Evolutionary conservation across 2,329 filamentous ascomycete species (phyloP).

Genomic region (Rhexocercosporidium sp.): DNA sequence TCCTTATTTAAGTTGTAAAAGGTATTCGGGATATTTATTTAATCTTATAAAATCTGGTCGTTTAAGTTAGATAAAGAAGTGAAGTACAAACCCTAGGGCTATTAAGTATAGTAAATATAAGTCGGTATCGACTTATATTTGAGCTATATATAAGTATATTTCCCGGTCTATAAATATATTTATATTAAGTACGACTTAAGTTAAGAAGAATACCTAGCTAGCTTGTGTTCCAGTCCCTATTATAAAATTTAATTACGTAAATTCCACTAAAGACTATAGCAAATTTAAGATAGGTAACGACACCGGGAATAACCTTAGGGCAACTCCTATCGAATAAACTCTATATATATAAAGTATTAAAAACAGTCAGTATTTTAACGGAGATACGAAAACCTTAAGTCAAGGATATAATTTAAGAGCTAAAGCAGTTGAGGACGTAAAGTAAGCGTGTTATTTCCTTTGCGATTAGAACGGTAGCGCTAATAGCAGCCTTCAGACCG

Average conservation of each 20-base stretch:
- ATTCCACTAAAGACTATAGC: conserved; percentile 19
- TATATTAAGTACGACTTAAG: conserved; percentile 18
- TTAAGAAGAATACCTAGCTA: conserved; percentile 23
- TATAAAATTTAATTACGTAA: conserved; percentile 25
- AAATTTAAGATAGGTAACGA: conserved; percentile 14
- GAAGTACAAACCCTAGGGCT: conserved; percentile 21
- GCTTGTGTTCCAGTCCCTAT: conserved; percentile 22
- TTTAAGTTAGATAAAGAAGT: conserved; percentile 15
- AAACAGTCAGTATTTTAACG: conserved; percentile 21
- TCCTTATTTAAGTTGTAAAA: not conserved
- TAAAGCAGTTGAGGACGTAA: conserved; percentile 11
- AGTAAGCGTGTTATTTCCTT: conserved; percentile 20
- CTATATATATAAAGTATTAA: conserved; percentile 24
- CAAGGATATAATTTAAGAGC: conserved; percentile 12
- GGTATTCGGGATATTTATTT: conserved; percentile 17
- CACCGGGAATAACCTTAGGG: conserved; percentile 12
- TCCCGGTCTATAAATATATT: conserved; percentile 15
- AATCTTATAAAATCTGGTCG: conserved; percentile 23
- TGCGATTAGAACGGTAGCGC: conserved; percentile 20
- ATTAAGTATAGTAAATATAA: conserved; percentile 15
- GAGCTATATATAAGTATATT: conserved; percentile 16
- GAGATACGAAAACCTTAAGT: conserved; percentile 19
- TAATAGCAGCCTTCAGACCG: conserved; percentile 13
- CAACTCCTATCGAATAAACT: not conserved
- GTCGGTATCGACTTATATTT: conserved; percentile 21